Evolutionary conservation across 225 moss, liverwort and hornwort genomes (phyloP), one percentile per base, ranked within the genome.

Genomic region (Pleurozium schreberi): DNA sequence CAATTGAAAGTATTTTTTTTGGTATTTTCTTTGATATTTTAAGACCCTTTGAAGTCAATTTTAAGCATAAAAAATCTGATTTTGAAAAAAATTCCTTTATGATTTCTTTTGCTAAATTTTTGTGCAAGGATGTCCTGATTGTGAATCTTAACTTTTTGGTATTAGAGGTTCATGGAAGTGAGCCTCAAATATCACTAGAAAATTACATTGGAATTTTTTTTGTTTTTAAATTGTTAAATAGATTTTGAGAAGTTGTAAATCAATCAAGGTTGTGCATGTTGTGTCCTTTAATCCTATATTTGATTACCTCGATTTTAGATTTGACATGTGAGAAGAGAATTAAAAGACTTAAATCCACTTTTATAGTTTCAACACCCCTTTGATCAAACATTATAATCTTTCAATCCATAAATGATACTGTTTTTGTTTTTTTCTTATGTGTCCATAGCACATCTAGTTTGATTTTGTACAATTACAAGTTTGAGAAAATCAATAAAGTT

Each of bases 261-360:
- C 0, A 6, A 67, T n/a, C 1, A 21, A 6, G 12, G 3, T 67
- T n/a, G 22, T 6, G 4, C 6, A 9, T 12, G 20, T 22, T n/a
- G 11, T 67, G 4, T n/a, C 21, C 5, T 21, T 31, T 22, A n/a
- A 38, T 11, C 3, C 12, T 34, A n/a, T 22, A 6, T 68, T 68
- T 68, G 6, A 21, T 68, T 12, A n/a, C 38, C 5, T 38, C 10
- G 19, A 67, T 67, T 67, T 67, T 38, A 19, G 21, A 38, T 67
- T 38, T 34, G 11, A 11, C 12, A 22, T 68, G n/a, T n/a, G n/a
- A 68, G n/a, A 68, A 68, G 12, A n/a, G 4, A 4, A n/a, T 66
- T 66, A 7, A 22, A 68, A 68, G 22, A 12, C 7, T 21, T n/a
- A 2, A 68, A n/a, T 21, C n/a, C 6, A 68, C 6, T 68, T n/a